phyloP scores from a whole-genome alignment of 192 early-diverging fungal genomes.

The Coemansia sp. region DNA sequence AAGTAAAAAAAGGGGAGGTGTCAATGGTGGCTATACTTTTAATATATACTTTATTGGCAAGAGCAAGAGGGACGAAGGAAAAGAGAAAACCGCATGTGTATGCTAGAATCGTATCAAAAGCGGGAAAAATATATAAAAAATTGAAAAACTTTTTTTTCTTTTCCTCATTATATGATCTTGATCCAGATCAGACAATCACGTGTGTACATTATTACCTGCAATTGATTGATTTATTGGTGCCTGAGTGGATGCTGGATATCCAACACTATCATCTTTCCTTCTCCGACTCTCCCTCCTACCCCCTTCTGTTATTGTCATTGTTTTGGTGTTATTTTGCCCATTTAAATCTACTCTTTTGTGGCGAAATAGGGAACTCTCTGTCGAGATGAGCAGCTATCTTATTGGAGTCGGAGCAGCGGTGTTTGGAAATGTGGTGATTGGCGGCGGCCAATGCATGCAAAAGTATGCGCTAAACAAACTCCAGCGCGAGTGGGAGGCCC shows the following conservation, averaged over 20 bases:
- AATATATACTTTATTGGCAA: too few relatives aligned
- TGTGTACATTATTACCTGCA: not conserved
- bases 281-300: too few relatives aligned
- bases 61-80: not conserved
- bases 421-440: slow-evolving; percentile 53
- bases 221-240: too few relatives aligned
- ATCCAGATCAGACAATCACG: not conserved
- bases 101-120: not conserved
- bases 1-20: not conserved
- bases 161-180: not conserved
- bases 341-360: too few relatives aligned
- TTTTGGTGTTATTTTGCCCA: too few relatives aligned
- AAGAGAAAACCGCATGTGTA: too few relatives aligned
- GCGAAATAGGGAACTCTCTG: not conserved
- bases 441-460: slow-evolving; percentile 53
- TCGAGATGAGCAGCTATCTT: slow-evolving; percentile 24
- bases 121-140: slow-evolving; percentile 12
- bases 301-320: too few relatives aligned
- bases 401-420: slow-evolving; percentile 44
- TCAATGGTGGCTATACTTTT: too few relatives aligned
- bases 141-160: slow-evolving; percentile 1
- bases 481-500: slow-evolving; percentile 40
- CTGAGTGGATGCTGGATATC: too few relatives aligned
- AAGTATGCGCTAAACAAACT: slow-evolving; percentile 49
- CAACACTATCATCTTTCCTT: too few relatives aligned